These are phyloP conservation scores for Ulota crispa DNA, from an alignment of 225 moss, liverwort and hornwort genomes.

Conservation along the genomic window DNA sequence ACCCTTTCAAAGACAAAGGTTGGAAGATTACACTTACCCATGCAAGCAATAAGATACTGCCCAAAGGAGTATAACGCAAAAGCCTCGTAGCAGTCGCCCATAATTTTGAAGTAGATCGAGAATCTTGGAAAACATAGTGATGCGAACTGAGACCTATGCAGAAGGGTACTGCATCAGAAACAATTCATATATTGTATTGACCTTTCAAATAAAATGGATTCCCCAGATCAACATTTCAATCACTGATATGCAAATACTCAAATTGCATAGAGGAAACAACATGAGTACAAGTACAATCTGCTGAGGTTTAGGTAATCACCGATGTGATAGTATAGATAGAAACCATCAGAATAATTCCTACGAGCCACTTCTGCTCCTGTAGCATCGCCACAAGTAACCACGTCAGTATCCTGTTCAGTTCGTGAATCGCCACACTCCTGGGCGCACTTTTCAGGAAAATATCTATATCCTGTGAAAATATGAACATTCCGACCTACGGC, in stretches of 20 bases:
- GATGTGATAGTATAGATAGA: slow-evolving; percentile 51
- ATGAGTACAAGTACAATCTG: background rate
- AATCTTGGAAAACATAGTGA: slow-evolving; percentile 67
- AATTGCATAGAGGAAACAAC: background rate
- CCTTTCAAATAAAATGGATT: background rate
- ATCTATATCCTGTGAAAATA: background rate
- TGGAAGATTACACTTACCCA: slow-evolving; percentile 54
- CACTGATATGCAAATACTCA: background rate
- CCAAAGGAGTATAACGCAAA: slow-evolving; percentile 97
- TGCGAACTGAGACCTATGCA: slow-evolving; percentile 67
- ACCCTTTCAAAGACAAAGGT: background rate
- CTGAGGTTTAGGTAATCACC: slow-evolving; percentile 49
- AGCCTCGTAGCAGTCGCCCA: slow-evolving; percentile 94
- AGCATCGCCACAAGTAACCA: slow-evolving; percentile 19
- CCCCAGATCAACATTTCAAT: background rate
- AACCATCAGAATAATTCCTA: slow-evolving; percentile 68
- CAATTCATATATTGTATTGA: background rate
- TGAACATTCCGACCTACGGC: background rate
- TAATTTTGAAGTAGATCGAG: slow-evolving; percentile 68
- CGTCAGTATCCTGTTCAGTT: background rate
- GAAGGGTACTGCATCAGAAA: slow-evolving; percentile 35
- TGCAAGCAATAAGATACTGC: slow-evolving; percentile 80
- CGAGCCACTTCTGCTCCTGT: slow-evolving; percentile 72
- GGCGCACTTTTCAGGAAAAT: background rate
- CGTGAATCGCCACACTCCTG: background rate